phyloP scores from a whole-genome alignment of 257 asterid species.

The Catharanthus roseus region DNA sequence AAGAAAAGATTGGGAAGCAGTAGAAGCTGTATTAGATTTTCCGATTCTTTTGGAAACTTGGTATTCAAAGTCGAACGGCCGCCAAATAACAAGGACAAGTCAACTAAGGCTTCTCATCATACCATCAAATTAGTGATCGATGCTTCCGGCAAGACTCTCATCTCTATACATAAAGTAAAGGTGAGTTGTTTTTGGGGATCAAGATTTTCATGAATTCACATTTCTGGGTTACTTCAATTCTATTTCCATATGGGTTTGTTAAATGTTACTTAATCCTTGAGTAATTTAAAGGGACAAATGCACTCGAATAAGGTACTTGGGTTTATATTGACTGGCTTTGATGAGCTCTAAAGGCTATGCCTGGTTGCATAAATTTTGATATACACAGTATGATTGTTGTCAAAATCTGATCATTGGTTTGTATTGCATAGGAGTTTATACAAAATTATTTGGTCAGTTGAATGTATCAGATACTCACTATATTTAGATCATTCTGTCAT shows the following conservation, averaged over 20 bases:
- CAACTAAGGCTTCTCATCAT: conserved; percentile 10
- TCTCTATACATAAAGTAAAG: conserved; percentile 43
- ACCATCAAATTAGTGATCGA: conserved; percentile 41
- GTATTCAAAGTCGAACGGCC: conserved; percentile 47
- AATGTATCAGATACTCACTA: no score
- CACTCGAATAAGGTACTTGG: neutral
- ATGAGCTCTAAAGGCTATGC: no score
- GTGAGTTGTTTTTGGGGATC: conserved; percentile 32
- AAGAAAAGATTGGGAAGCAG: conserved; percentile 25
- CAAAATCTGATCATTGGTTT: neutral
- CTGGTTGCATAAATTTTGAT: neutral
- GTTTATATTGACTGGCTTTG: neutral
- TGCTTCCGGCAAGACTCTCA: conserved; percentile 46
- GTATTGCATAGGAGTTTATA: neutral
- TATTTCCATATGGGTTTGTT: no score
- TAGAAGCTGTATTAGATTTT: conserved; percentile 41
- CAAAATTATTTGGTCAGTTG: neutral
- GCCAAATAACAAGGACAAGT: conserved; percentile 11
- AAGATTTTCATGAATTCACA: neutral
- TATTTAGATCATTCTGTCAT: neutral
- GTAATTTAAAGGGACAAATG: neutral
- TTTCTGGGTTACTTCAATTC: neutral
- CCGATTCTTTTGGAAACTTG: conserved; percentile 58
- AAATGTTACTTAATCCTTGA: no score
- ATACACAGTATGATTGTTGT: neutral